Evolutionary conservation across 257 asterid genomes (phyloP), one percentile per base, ranked within the genome.

Genomic region (Fraxinus pennsylvanica): DNA sequence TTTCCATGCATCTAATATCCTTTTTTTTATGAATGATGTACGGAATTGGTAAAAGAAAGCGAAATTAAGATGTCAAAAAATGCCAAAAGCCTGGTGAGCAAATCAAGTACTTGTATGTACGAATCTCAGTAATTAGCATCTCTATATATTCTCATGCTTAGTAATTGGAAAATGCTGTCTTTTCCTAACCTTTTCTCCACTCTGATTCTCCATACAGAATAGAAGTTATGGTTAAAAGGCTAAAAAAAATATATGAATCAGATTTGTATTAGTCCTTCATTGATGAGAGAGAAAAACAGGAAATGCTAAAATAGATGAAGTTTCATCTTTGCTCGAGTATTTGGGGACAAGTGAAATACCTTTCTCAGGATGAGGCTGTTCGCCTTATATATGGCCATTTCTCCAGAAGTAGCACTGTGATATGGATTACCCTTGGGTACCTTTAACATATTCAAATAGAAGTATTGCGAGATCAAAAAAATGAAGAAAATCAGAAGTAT

Each of bases 391-490:
- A 96, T 90, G 78, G 98, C 97, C 97, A 93, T 91, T 87, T 96
- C 99, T 81, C 99, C 99, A 45, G 99, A 96, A 74, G 98, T 93
- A 81, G 99, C 99, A 89, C 99, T 96, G 82, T 96, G 99, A 81
- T 93, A 92, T 66, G 99, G 99, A 86, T 96, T 96, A 54, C 99
- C 99, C 85, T 88, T 91, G 25, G 99, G 99, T 69, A 93, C 97
- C 99, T 96, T 71, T 66, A 32, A 8, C 80, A 65, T 63, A 75
- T 54, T 14, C 57, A 38, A 54, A 78, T 5, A 76, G 57, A 74
- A 78, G 79, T 67, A 52, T 17, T 25, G 17, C 72, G 81, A 86
- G 82, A 80, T 75, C 70, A 68, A 77, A 54, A 9, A 22, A 78
- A 41, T 70, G 61, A 81, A 81, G 32, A 54, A 81, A 36, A 81